Evolutionary conservation across 2,329 filamentous ascomycete genomes (phyloP), one percentile per base, ranked within the genome.

Genomic region (Colletotrichum echinochloae): DNA sequence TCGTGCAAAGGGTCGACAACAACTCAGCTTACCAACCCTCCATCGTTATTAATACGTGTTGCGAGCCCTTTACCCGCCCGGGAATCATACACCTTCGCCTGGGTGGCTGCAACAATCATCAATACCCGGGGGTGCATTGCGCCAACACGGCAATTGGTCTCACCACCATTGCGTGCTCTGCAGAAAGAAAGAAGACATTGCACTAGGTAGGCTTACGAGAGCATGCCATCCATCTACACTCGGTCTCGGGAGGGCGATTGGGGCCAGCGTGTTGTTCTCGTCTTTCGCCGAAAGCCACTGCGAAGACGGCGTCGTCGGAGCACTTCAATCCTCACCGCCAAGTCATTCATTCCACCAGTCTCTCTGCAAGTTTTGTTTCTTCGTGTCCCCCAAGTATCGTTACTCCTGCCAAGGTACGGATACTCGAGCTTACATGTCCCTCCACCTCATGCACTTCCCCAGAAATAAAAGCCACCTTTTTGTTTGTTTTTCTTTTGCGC

Each of bases 381-480:
- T 68, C 37, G 39, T 28, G 51, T 61, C 57, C 46, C 46, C 26
- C 30, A 26, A n/a, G 54, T 44, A 49, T 54, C 20, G n/a, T 39
- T 33, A 23, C 30, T 49, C 35, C 16, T 4, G 14, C 14, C 23
- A 14, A 35, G 23, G 44, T 28, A 51, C 35, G 26, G 23, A 33
- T 28, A 51, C 35, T 67, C 37, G 44, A 52, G 35, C n/a, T n/a
- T 18, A 39, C 23, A 63, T 39, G 68, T 63, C 33, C 46, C 64
- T 54, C 28, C 60, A 71, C 67, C 33, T 67, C 23, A 52, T 57
- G 51, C 59, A 70, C 67, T 37, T 33, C 52, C 7, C 51, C 44
- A 9, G 30, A 5, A 11, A 39, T 56, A 39, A 55, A 33, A 55
- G 67, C 59, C 66, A 61, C 46, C 41, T 51, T n/a, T n/a, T n/a